Evolutionary conservation across 2,329 filamentous ascomycete species (phyloP).

Genomic region (Cryphonectria carpinicola): DNA sequence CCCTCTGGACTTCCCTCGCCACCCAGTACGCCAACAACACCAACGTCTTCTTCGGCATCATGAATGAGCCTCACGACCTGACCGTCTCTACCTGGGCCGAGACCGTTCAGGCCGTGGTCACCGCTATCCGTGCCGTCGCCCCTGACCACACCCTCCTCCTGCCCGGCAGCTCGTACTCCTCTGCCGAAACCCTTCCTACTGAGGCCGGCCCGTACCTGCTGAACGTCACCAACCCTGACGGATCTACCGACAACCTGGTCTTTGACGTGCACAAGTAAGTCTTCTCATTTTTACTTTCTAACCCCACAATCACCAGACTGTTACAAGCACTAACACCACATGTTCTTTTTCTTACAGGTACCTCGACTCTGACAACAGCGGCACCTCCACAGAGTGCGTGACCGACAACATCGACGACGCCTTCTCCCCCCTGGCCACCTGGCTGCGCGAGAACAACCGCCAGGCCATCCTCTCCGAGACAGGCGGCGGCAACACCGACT

Average conservation of each 20-base stretch:
- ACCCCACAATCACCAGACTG: not conserved
- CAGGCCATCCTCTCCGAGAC: slow-evolving; percentile 43
- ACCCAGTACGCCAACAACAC: slow-evolving; percentile 56
- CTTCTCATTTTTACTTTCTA: not conserved
- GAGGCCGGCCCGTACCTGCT: slow-evolving; percentile 56
- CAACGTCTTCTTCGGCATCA: slow-evolving; percentile 64
- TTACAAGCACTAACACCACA: not conserved
- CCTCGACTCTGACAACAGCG: slow-evolving; percentile 60
- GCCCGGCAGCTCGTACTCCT: slow-evolving; percentile 63
- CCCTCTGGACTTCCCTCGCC: slow-evolving; percentile 60
- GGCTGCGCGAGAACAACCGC: slow-evolving; percentile 40
- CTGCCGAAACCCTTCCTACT: slow-evolving; percentile 52
- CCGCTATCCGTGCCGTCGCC: slow-evolving; percentile 67
- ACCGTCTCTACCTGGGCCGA: slow-evolving; percentile 58
- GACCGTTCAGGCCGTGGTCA: slow-evolving; percentile 64
- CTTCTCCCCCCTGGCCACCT: slow-evolving; percentile 41
- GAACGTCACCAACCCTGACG: slow-evolving; percentile 60
- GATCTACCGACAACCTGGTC: slow-evolving; percentile 57
- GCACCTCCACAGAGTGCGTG: slow-evolving; percentile 55
- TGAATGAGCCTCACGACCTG: slow-evolving; percentile 69
- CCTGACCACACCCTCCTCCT: slow-evolving; percentile 63
- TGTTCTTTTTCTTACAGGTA: slow-evolving; percentile 38
- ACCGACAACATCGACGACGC: slow-evolving; percentile 47
- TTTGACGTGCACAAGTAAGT: slow-evolving; percentile 66
- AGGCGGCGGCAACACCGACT: slow-evolving; percentile 41